Evolutionary conservation across 1,284 basidiomycete genomes (phyloP), one percentile per base, ranked within the genome.

Genomic region (Psilocybe mexicana): DNA sequence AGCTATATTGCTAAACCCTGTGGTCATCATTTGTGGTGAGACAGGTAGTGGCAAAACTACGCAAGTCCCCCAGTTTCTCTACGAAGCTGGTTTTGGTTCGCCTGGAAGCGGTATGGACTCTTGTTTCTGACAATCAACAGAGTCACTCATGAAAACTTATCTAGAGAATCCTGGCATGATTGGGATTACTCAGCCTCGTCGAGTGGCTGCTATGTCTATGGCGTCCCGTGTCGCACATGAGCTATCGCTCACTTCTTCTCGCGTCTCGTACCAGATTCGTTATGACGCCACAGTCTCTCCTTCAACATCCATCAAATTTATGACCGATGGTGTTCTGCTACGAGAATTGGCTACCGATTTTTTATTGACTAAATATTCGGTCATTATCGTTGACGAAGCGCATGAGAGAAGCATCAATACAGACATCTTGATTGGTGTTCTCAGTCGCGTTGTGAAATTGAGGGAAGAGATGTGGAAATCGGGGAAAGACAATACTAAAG

Each of bases 11-110:
- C 78, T 98, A 54, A 88, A 99, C 69, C 85, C 91, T 71, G 92
- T 97, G 24, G 87, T 95, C 44, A 84, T 99, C 52, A 93, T 99
- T 55, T 93, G 97, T 54, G 96, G 96, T 57, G 96, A 98, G 77
- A 99, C 97, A 5, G 97, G 97, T 59, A 96, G 93, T 68, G 97
- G 97, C 52, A 99, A 99, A 76, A 99, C 97, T 1, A 99, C 97
- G 0, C 97, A 99, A 72, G 88, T 99, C 1, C 97, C 97, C 2
- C 97, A 99, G 70, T 97, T 96, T 72, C 76, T 98, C 45, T 96
- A 92, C 66, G 97, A 99, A 74, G 93, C 93, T n/a, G 97, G 94
- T 0, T 99, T 96, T 69, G 97, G 95, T 1, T 84, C 86, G 55
- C 80, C 85, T 3, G 87, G 81, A 14, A 92, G 92, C 69, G 91